These are phyloP conservation scores for Tolypocladium sp. DNA, from an alignment of 2,329 filamentous ascomycete species.

Conservation along the genomic window DNA sequence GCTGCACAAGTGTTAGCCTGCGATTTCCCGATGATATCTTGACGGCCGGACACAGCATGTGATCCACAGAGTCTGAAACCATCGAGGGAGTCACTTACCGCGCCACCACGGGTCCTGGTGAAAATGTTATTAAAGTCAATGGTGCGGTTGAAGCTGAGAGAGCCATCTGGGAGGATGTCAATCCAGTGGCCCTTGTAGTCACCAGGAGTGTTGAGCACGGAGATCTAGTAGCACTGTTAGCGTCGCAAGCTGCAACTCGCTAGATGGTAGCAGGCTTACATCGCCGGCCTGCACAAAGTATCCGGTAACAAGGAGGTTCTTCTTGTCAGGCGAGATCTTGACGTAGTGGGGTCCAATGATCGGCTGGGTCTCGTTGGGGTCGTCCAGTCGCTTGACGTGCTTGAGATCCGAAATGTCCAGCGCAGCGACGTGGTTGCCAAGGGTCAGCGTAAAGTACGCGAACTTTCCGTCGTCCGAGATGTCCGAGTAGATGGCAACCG, in stretches of 20 bases:
- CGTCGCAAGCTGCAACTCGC: too few relatives aligned
- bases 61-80: too few relatives aligned
- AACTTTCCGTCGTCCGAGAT: conserved; percentile 48
- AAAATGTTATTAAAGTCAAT: conserved; percentile 49
- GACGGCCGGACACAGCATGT: too few relatives aligned
- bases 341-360: conserved; percentile 55
- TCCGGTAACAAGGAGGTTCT: conserved; percentile 54
- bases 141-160: conserved; percentile 48
- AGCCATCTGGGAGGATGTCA: conserved; percentile 44
- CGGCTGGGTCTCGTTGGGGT: conserved; percentile 48
- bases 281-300: conserved; percentile 57
- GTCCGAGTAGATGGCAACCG: conserved; percentile 51
- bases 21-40: neutral
- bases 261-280: conserved; percentile 10
- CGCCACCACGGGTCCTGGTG: conserved; percentile 41
- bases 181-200: conserved; percentile 57
- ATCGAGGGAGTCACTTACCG: conserved; percentile 11
- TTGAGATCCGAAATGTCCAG: conserved; percentile 52
- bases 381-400: conserved; percentile 51
- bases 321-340: conserved; percentile 55
- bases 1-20: conserved; percentile 11
- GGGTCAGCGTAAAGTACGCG: conserved; percentile 51
- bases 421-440: conserved; percentile 52
- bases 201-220: conserved; percentile 49
- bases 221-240: conserved; percentile 25